Percentiles rank a stretch among this genome's conserved stretches.
These are phyloP conservation scores for Corymbia maculata DNA, from an alignment of 345 rosid species.

Conservation along the genomic window DNA sequence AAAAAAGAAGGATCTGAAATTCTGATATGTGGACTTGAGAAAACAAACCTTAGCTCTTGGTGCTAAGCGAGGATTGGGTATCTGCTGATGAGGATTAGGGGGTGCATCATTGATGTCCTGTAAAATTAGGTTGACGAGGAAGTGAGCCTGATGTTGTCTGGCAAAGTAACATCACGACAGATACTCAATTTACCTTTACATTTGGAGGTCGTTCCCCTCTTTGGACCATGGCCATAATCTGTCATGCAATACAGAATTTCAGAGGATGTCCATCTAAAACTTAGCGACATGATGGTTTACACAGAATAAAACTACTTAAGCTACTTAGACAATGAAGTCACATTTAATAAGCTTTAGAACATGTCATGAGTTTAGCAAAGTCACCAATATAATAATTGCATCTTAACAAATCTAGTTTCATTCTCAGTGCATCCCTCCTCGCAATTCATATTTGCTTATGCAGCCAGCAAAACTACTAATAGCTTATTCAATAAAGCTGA, in stretches of 20 bases:
- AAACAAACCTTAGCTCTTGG: constrained; percentile 80
- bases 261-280: background rate
- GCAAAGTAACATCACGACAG: background rate
- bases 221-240: constrained; percentile 92
- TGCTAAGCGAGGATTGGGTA: constrained; percentile 57
- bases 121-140: constrained; percentile 8
- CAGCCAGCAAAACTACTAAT: background rate
- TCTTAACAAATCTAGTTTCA: background rate
- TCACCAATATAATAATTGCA: background rate
- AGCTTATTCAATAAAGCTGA: background rate
- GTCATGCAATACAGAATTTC: constrained; percentile 5
- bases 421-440: background rate
- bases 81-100: constrained; percentile 73
- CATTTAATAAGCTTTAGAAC: background rate
- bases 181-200: constrained; percentile 45
- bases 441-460: background rate
- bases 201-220: constrained; percentile 95
- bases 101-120: constrained; percentile 92
- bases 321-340: background rate
- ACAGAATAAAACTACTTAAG: background rate
- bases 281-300: background rate
- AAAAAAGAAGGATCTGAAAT: background rate
- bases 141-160: background rate
- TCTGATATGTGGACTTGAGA: background rate
- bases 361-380: background rate